These are phyloP conservation scores for Macadamia integrifolia DNA, from an alignment of 164 flowering plant genomes.

Conservation along the genomic window DNA sequence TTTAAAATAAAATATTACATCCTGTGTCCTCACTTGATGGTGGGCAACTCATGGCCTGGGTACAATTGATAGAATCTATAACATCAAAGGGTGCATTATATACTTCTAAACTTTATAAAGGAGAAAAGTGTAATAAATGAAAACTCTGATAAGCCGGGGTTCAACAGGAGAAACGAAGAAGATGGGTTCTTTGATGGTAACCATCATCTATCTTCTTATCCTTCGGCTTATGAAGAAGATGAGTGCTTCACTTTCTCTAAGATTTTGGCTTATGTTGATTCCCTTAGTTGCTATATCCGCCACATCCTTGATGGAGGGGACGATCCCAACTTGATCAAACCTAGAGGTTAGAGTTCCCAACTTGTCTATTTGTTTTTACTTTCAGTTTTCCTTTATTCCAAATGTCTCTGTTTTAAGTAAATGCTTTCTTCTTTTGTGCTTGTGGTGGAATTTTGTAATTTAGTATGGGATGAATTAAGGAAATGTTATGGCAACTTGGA, in stretches of 20 bases:
- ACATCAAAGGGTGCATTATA: too few species aligned
- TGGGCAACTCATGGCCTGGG: too few species aligned
- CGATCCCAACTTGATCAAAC: conserved; percentile 41
- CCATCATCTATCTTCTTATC: conserved; percentile 14
- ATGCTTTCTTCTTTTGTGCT: too few species aligned
- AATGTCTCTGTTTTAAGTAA: too few species aligned
- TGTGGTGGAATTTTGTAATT: too few species aligned
- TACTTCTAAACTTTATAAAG: too few species aligned
- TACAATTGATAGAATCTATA: too few species aligned
- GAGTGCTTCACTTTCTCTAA: conserved; percentile 58
- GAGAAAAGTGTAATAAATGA: too few species aligned
- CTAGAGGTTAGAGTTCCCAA: conserved; percentile 27
- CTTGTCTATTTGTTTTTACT: not conserved
- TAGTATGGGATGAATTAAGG: too few species aligned
- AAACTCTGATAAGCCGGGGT: not conserved
- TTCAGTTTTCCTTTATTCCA: not conserved
- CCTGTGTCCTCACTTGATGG: too few species aligned
- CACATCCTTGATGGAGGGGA: conserved; percentile 45
- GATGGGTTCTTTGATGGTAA: conserved; percentile 8
- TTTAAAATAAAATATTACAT: too few species aligned
- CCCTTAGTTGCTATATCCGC: conserved; percentile 51
- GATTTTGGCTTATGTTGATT: conserved; percentile 43
- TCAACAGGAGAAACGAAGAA: not conserved
- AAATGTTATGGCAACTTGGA: too few species aligned
- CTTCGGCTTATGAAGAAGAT: conserved; percentile 49